These are phyloP conservation scores for Pleurotus cornucopiae DNA, from an alignment of 768 basidiomycete species.

Conservation along the genomic window DNA sequence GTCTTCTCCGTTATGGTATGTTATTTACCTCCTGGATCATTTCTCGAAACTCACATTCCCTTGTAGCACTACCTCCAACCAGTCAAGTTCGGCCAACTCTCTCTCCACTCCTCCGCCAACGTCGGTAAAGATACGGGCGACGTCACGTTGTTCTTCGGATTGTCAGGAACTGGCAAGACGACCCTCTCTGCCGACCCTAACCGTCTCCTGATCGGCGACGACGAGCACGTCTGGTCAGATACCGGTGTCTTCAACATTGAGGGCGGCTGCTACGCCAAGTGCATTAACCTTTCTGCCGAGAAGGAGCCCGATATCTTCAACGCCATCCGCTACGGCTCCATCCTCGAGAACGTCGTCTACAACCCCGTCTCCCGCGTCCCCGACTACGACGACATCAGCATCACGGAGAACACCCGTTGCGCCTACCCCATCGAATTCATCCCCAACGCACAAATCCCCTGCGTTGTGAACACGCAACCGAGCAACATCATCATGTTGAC, in stretches of 20 bases:
- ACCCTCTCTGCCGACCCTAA: slow-evolving; percentile 95
- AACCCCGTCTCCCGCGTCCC: slow-evolving; percentile 75
- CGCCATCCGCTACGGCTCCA: slow-evolving; percentile 92
- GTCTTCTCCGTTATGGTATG: slow-evolving; percentile 96
- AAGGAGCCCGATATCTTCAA: slow-evolving; percentile 98
- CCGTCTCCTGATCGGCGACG: slow-evolving; percentile 94
- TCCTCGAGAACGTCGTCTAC: slow-evolving; percentile 99
- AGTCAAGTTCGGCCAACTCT: slow-evolving; percentile 96
- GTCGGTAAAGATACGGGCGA: slow-evolving; percentile 86
- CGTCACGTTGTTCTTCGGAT: slow-evolving; percentile 98
- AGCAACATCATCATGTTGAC: slow-evolving; percentile 96
- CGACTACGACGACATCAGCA: slow-evolving; percentile 94
- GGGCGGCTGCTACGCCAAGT: slow-evolving; percentile 98
- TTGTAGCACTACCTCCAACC: slow-evolving; percentile 92
- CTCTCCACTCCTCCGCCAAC: slow-evolving; percentile 97
- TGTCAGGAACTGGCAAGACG: slow-evolving; percentile 98
- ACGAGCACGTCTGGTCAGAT: slow-evolving; percentile 99
- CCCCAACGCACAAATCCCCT: slow-evolving; percentile 92
- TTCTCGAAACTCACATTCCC: no score
- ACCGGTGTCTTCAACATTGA: slow-evolving; percentile 99
- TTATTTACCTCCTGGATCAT: neutral
- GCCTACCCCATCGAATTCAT: slow-evolving; percentile 99
- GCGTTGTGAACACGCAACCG: slow-evolving; percentile 81
- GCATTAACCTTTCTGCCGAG: slow-evolving; percentile 92
- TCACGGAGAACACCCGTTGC: slow-evolving; percentile 99